Evolutionary conservation across 352 stramenopile genomes (phyloP).

Genomic region (Elongisporangium anandrum): DNA sequence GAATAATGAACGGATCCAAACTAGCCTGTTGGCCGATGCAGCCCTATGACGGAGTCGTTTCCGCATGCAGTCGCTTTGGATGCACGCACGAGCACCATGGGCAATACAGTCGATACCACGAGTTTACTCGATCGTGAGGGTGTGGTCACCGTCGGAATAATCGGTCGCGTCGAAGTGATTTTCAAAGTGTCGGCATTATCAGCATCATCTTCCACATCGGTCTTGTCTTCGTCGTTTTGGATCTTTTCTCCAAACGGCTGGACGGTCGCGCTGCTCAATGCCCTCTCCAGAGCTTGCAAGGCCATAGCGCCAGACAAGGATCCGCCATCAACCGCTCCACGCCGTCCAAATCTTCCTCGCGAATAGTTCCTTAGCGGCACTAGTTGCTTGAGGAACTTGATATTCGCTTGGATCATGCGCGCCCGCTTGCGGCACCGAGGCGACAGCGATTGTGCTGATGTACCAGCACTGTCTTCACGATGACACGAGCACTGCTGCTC

Average conservation of each 20-base stretch:
- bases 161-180: neutral
- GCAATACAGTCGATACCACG: neutral
- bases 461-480: constrained; percentile 7
- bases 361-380: constrained; percentile 56
- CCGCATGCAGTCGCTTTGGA: neutral
- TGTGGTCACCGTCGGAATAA: neutral
- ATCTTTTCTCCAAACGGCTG: constrained; percentile 30
- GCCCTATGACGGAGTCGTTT: neutral
- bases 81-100: neutral
- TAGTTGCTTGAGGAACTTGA: constrained; percentile 69
- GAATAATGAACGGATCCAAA: neutral
- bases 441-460: constrained; percentile 1
- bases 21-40: neutral
- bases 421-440: constrained; percentile 39
- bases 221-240: constrained; percentile 1
- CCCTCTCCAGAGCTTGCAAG: constrained; percentile 61
- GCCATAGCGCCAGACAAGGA: constrained; percentile 19
- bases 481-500: neutral
- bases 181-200: neutral
- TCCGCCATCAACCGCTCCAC: constrained; percentile 61
- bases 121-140: neutral
- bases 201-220: neutral
- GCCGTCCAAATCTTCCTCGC: constrained; percentile 45
- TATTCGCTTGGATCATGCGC: constrained; percentile 48
- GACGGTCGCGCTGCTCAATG: constrained; percentile 70